Base-by-base conservation (phyloP, 192 early-diverging fungal species). In the Bifiguratus adelaidae region DNA sequence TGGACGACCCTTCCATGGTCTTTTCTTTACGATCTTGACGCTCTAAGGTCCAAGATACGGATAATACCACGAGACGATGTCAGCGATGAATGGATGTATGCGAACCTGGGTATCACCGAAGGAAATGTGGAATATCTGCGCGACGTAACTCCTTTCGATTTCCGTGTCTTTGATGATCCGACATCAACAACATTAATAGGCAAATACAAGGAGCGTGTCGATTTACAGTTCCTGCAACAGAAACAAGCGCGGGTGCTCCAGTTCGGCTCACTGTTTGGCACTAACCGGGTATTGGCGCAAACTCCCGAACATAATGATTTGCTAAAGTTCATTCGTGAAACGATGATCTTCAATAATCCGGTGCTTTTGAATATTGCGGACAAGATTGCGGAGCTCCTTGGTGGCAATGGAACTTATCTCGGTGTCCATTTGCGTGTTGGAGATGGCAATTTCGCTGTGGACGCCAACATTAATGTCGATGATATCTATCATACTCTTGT, bases 1-100 rank as follows among this genome's bases (percentile, higher is more conserved):
- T 73, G 74, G 66, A 78, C 73, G 12, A 57, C 45, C 2, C 64
- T 78, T 12, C 68, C 71, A 4, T 78, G 73, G 76, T 56, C 57
- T 11, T 75, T 76, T 41, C 69, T 78, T 30, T 68, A 71, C 44
- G 60, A 73, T 36, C 58, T 78, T 53, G 53, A 47, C 3, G 50
- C 55, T 16, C 55, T 78, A 24, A 27, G 35, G 8, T 21, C 58
- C 29, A 16, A 55, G 15, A 63, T 67, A 6, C 60, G 54, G 4
- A 58, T 74, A 41, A 53, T 65, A 7, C 57, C 55, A 33, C 29
- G 69, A 24, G 22, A 36, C n/a, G 75, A 77, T 34, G 58, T 71
- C 33, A 70, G 66, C 3, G 53, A 58, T 23, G 58, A 65, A 32
- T 77, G 75, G 75, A 47, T 77, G 35, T 47, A 74, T 18, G 20